These are phyloP conservation scores for Coffea humblotiana DNA, from an alignment of 305 asterid species.

Conservation along the genomic window DNA sequence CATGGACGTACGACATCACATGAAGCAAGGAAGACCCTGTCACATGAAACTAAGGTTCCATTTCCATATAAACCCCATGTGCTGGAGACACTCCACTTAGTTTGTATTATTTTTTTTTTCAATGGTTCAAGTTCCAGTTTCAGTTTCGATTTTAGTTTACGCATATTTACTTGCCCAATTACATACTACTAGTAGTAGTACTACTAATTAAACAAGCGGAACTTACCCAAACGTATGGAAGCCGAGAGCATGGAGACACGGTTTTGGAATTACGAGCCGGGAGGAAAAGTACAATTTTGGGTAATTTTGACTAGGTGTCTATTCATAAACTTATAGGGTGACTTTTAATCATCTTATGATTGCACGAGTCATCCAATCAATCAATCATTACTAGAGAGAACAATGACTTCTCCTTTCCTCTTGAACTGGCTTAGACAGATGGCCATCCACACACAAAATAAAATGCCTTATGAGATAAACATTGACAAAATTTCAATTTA, in stretches of 20 bases:
- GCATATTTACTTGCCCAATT: not conserved
- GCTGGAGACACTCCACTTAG: constrained; percentile 36
- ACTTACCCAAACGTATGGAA: constrained; percentile 31
- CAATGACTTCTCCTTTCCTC: not conserved
- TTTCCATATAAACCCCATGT: constrained; percentile 36
- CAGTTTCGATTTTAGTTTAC: not conserved
- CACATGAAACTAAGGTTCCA: constrained; percentile 42
- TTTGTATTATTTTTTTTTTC: not conserved
- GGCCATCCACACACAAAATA: not conserved
- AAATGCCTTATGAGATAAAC: no score
- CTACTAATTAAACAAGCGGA: constrained; percentile 12
- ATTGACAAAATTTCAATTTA: no score
- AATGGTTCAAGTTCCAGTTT: not conserved
- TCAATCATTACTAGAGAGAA: constrained; percentile 46
- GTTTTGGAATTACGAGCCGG: constrained; percentile 31
- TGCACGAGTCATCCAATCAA: constrained; percentile 35
- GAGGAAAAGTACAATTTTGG: constrained; percentile 24
- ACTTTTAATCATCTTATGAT: not conserved
- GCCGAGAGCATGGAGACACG: constrained; percentile 53
- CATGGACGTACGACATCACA: constrained; percentile 35
- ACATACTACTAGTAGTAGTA: not conserved
- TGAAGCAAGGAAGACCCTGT: constrained; percentile 53
- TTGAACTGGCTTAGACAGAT: constrained; percentile 1
- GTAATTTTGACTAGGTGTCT: constrained; percentile 34
- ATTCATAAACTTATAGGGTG: not conserved